Evolutionary conservation across 768 basidiomycete genomes (phyloP).

Genomic region (Candolleomyces eurysporus): DNA sequence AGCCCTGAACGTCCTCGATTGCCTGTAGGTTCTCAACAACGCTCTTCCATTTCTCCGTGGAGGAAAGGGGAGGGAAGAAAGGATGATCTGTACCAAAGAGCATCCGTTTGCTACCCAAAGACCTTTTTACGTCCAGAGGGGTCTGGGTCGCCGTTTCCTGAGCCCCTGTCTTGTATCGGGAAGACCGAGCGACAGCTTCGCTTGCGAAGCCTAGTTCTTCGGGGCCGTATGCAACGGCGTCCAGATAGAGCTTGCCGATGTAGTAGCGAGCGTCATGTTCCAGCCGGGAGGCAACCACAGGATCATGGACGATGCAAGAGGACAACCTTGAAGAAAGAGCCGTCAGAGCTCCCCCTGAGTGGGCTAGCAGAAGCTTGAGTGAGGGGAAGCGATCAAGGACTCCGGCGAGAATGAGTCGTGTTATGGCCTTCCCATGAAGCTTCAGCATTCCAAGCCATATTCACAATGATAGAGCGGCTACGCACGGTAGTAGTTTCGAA

Average conservation of each 20-base stretch:
- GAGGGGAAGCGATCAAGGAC: constrained; percentile 75
- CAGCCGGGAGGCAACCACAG: constrained; percentile 68
- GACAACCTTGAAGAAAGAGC: constrained; percentile 82
- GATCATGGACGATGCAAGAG: constrained; percentile 85
- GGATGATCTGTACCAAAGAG: constrained; percentile 89
- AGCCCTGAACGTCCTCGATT: constrained; percentile 63
- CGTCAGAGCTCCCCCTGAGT: constrained; percentile 84
- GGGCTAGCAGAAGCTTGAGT: constrained; percentile 78
- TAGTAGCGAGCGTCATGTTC: constrained; percentile 84
- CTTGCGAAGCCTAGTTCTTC: constrained; percentile 82
- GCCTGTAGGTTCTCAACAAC: constrained; percentile 85
- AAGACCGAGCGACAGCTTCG: constrained; percentile 63
- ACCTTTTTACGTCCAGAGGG: constrained; percentile 22
- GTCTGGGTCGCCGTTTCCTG: constrained; percentile 25
- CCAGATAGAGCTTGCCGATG: constrained; percentile 75
- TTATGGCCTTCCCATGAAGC: constrained; percentile 48
- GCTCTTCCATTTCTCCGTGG: constrained; percentile 74
- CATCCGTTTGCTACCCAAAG: constrained; percentile 56
- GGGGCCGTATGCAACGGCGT: constrained; percentile 86
- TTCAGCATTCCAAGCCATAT: constrained; percentile 6
- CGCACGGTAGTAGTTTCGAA: constrained; percentile 86
- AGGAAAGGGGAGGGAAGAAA: constrained; percentile 80
- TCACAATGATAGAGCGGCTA: constrained; percentile 9
- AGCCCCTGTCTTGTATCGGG: constrained; percentile 38
- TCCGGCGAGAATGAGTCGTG: constrained; percentile 79